Percentiles rank a stretch among this genome's conserved stretches.
phyloP scores from a whole-genome alignment of 1,284 basidiomycete species.

The Moniliella sp. region DNA sequence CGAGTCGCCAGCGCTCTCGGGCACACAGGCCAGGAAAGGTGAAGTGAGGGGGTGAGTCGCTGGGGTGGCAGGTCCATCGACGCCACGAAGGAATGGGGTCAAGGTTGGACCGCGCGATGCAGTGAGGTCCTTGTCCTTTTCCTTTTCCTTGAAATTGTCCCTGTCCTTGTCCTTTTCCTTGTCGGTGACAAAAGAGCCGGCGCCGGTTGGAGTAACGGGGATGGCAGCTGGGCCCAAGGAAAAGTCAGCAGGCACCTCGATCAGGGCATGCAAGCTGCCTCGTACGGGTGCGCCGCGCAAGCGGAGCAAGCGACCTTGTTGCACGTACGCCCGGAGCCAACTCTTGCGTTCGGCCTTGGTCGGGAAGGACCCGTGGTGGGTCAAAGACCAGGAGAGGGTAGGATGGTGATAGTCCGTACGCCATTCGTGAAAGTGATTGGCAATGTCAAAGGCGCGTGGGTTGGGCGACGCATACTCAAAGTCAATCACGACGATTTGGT shows the following conservation, averaged over 20 bases:
- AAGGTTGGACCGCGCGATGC: neutral
- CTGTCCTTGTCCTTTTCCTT: no score
- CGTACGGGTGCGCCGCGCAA: neutral
- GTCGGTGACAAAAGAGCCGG: no score
- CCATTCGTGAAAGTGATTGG: conserved; percentile 31
- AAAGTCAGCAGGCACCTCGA: neutral
- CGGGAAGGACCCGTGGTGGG: conserved; percentile 19
- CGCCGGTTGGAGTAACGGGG: no score
- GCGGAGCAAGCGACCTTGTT: conserved; percentile 20
- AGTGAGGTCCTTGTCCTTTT: no score
- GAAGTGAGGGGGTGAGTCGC: no score
- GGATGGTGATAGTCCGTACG: conserved; percentile 23
- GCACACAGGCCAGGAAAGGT: no score
- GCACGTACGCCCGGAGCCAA: conserved; percentile 29
- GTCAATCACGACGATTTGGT: conserved; percentile 29
- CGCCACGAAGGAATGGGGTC: neutral
- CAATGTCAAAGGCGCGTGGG: conserved; percentile 23
- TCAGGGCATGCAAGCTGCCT: neutral
- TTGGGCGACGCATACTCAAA: conserved; percentile 18
- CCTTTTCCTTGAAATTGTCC: no score
- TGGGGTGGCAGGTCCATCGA: neutral
- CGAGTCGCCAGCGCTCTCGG: no score
- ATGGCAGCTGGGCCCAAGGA: neutral
- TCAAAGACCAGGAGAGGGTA: conserved; percentile 16
- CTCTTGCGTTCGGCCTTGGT: conserved; percentile 13